Conservation (phyloP, 805 yeast species). For the Wickerhamiella brachini region DNA sequence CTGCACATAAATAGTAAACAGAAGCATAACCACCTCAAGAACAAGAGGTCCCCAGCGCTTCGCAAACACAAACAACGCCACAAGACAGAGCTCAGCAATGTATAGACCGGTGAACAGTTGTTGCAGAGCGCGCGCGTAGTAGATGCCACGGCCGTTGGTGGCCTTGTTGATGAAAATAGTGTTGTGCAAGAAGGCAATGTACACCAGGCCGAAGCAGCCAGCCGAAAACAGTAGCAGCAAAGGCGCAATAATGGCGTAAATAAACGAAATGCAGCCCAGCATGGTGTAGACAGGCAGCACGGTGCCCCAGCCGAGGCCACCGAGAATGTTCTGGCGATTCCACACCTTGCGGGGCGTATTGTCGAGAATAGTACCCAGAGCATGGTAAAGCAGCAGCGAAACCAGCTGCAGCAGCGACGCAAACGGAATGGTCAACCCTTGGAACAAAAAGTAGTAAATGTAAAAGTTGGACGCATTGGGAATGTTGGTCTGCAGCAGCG, state of each 20-base stretch:
- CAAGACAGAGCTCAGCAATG: conserved; percentile 69
- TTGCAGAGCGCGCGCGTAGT: conserved; percentile 78
- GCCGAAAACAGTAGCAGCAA: conserved; percentile 62
- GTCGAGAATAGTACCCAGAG: conserved; percentile 60
- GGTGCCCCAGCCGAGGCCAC: conserved; percentile 67
- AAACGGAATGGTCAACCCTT: conserved; percentile 69
- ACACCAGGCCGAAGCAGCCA: conserved; percentile 55
- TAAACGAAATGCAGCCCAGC: conserved; percentile 55
- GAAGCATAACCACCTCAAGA: conserved; percentile 52
- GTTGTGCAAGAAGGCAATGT: conserved; percentile 68
- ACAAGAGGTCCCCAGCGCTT: conserved; percentile 93
- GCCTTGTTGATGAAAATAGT: conserved; percentile 56
- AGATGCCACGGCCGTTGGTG: conserved; percentile 64
- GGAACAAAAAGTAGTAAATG: conserved; percentile 66
- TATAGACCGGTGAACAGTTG: conserved; percentile 84
- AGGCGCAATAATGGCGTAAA: conserved; percentile 79
- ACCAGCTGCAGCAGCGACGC: conserved; percentile 65
- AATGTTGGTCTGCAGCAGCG: conserved; percentile 54
- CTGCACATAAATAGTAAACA: conserved; percentile 57
- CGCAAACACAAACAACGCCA: conserved; percentile 80
- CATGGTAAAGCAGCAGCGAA: conserved; percentile 53
- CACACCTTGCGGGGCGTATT: conserved; percentile 87
- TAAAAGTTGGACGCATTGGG: conserved; percentile 90
- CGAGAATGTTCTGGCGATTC: conserved; percentile 54
- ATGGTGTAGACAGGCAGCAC: conserved; percentile 67